phyloP scores from a whole-genome alignment of 257 asterid species.

The Phtheirospermum japonicum region DNA sequence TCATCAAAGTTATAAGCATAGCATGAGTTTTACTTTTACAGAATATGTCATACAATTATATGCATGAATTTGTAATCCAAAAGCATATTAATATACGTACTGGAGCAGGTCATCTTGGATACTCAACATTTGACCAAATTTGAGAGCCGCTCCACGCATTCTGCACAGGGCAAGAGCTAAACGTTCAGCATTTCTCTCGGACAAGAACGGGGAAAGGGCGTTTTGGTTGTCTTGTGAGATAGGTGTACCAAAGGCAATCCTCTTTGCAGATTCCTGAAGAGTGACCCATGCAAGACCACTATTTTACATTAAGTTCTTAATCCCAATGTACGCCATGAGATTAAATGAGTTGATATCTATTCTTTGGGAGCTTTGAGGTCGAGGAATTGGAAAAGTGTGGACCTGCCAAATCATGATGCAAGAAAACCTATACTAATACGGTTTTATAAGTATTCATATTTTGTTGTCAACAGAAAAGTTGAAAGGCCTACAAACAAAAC shows the following conservation, averaged over 20 bases:
- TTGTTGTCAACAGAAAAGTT: too few relatives aligned
- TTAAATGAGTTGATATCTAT: too few relatives aligned
- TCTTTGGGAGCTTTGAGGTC: too few relatives aligned
- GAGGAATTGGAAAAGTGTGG: too few relatives aligned
- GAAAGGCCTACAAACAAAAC: too few relatives aligned
- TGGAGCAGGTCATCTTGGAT: conserved; percentile 99
- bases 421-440: too few relatives aligned
- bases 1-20: not conserved
- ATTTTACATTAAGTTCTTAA: too few relatives aligned
- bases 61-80: conserved; percentile 4
- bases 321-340: too few relatives aligned
- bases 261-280: conserved; percentile 87
- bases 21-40: not conserved
- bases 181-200: conserved; percentile 91
- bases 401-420: too few relatives aligned
- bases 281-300: conserved; percentile 99
- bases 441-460: too few relatives aligned
- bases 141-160: conserved; percentile 99
- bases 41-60: not conserved
- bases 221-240: conserved; percentile 41
- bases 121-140: conserved; percentile 95
- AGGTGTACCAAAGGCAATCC: conserved; percentile 72
- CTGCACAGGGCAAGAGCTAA: conserved; percentile 97
- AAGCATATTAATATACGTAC: conserved; percentile 37
- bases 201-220: conserved; percentile 64